Evolutionary conservation across 2,329 filamentous ascomycete genomes (phyloP).

Genomic region (Penicillium sp.): DNA sequence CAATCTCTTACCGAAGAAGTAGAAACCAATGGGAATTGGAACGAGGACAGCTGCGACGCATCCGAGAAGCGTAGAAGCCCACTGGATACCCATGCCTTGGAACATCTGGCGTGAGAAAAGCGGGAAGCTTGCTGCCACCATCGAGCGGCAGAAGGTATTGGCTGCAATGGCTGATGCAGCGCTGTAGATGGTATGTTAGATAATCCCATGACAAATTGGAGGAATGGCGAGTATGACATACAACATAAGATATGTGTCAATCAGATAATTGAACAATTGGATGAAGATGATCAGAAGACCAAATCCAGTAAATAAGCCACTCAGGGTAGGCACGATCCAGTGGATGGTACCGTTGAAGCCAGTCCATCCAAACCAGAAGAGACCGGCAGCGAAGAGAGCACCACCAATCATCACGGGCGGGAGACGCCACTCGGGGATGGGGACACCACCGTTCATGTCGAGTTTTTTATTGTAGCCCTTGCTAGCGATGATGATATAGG

Average conservation of each 20-base stretch:
- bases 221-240: conserved; percentile 21
- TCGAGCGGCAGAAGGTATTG: conserved; percentile 53
- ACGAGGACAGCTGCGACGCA: conserved; percentile 35
- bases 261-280: conserved; percentile 57
- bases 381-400: conserved; percentile 55
- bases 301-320: conserved; percentile 56
- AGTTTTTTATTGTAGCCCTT: conserved; percentile 29
- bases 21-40: conserved; percentile 40
- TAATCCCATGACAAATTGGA: no score
- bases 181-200: conserved; percentile 18
- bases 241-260: conserved; percentile 59
- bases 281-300: conserved; percentile 59
- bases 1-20: conserved; percentile 28
- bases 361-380: conserved; percentile 78
- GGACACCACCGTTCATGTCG: conserved; percentile 59
- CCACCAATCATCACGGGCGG: conserved; percentile 55
- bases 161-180: conserved; percentile 55
- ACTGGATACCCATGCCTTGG: conserved; percentile 35
- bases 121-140: conserved; percentile 52
- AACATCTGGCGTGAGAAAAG: conserved; percentile 58
- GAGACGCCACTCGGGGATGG: conserved; percentile 57
- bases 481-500: conserved; percentile 56
- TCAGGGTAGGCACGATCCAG: conserved; percentile 42
- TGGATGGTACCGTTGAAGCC: conserved; percentile 49
- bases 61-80: conserved; percentile 38